These are phyloP conservation scores for Didymellaceae sp. DNA, from an alignment of 2,329 filamentous ascomycete genomes.

Conservation along the genomic window DNA sequence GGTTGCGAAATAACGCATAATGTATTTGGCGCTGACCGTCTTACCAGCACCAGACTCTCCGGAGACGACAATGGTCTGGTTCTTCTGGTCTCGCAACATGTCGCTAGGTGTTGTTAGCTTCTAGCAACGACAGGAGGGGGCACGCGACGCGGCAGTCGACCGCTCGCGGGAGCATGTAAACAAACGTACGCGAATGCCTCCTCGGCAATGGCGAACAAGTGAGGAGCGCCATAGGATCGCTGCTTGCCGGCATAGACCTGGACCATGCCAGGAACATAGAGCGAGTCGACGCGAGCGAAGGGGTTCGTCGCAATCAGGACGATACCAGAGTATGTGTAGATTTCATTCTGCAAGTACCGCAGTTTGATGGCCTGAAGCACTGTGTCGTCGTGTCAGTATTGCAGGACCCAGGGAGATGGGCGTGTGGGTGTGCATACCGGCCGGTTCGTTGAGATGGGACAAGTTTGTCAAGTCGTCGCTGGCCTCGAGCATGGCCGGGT, in stretches of 20 bases:
- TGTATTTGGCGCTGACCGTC: slow-evolving; percentile 99
- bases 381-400: slow-evolving; percentile 54
- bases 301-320: slow-evolving; percentile 98
- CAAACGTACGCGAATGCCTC: slow-evolving; percentile 93
- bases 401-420: slow-evolving; percentile 13
- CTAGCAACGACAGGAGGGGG: not conserved
- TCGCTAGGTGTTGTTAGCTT: slow-evolving; percentile 64
- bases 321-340: slow-evolving; percentile 99
- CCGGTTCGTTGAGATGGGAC: slow-evolving; percentile 97
- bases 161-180: slow-evolving; percentile 1
- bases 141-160: not conserved
- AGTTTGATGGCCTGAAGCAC: slow-evolving; percentile 97
- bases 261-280: slow-evolving; percentile 99
- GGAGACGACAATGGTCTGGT: slow-evolving; percentile 99
- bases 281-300: slow-evolving; percentile 94
- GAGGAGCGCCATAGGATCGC: slow-evolving; percentile 92
- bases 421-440: slow-evolving; percentile 66
- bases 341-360: slow-evolving; percentile 97
- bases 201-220: slow-evolving; percentile 98
- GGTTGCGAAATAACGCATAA: slow-evolving; percentile 99
- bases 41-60: slow-evolving; percentile 98
- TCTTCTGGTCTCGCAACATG: slow-evolving; percentile 94
- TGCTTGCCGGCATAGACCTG: slow-evolving; percentile 98
- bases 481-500: slow-evolving; percentile 96
- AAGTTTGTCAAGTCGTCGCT: slow-evolving; percentile 97